Evolutionary conservation across 805 yeast species (phyloP), one percentile per base, ranked within the genome.

Genomic region (Blastobotrys muscicola): DNA sequence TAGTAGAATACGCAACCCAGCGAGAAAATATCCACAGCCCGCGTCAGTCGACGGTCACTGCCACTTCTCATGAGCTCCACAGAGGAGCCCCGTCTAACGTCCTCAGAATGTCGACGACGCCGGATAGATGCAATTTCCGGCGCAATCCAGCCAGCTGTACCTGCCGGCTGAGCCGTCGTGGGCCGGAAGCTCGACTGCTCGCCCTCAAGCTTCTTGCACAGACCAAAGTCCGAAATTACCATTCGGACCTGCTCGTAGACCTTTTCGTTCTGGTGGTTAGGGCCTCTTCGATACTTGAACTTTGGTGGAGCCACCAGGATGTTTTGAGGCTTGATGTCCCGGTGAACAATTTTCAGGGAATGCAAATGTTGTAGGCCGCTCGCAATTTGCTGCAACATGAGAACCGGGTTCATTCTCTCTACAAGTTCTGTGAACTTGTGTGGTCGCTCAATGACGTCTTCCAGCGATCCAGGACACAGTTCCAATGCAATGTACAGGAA

Each of bases 61-160:
- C 49, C 47, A 12, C 30, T 29, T 32, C 38, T 31, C 29, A 42
- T 23, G 15, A 41, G 43, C 7, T 41, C 39, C n/a, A 12, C 36
- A 12, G 14, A 9, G 10, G 30, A 14, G 7, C 37, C 37, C 8
- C 37, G 26, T 14, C 29, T 34, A 15, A 23, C 12, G 11, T 34
- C 37, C 32, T 15, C 9, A 16, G n/a, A 9, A 13, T 10, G 5
- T 6, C 23, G 12, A 4, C 23, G 6, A 8, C 11, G 16, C 37
- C 36, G 33, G 14, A 10, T 23, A 8, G 34, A 8, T n/a, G 16
- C 33, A 20, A 61, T 57, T 56, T 92, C 98, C 0, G 98, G 98
- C 0, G 99, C 97, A 53, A 97, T 74, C 98, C 98, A 92, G 2
- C 99, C 99, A 3, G 92, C 76, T 0, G 98, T 92, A 1, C 98